Percentiles rank a stretch among this genome's conserved stretches.
phyloP scores from a whole-genome alignment of 208 protist species.

The Crithidia thermophila region DNA sequence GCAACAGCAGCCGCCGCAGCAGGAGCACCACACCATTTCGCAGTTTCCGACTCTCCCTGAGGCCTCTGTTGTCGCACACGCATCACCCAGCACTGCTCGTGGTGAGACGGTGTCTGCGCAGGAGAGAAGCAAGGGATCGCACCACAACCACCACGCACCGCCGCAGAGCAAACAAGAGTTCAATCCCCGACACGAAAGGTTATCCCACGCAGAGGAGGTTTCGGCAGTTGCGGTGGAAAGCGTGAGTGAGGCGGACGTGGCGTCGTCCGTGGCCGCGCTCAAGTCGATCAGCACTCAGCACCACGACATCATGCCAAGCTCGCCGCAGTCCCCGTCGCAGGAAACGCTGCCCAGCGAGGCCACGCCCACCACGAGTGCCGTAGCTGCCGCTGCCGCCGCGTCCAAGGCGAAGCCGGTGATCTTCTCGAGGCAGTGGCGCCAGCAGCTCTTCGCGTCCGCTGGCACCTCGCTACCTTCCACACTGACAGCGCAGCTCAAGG shows the following conservation, averaged over 20 bases:
- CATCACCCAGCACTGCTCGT: too few relatives aligned
- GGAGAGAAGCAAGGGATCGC: too few relatives aligned
- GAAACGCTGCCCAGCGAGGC: too few relatives aligned
- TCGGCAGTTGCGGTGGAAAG: neutral
- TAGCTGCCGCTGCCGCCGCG: neutral
- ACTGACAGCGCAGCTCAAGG: neutral
- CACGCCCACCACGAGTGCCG: neutral
- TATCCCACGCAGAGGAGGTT: too few relatives aligned
- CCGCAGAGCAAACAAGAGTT: too few relatives aligned
- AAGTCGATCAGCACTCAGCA: constrained; percentile 3
- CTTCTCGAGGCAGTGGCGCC: constrained; percentile 33
- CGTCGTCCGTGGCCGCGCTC: constrained; percentile 17
- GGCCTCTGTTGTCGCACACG: too few relatives aligned
- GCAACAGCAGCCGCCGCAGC: neutral
- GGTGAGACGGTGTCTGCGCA: too few relatives aligned
- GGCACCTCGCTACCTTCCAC: neutral
- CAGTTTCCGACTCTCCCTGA: neutral
- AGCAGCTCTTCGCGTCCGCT: constrained; percentile 17
- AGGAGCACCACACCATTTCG: neutral
- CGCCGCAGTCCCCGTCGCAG: neutral
- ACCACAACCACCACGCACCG: too few relatives aligned
- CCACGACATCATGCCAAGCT: neutral
- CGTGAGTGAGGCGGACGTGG: constrained; percentile 22
- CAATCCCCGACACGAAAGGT: too few relatives aligned
- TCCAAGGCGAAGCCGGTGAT: constrained; percentile 22